These are phyloP conservation scores for Entomortierella chlamydospora DNA, from an alignment of 192 early-diverging fungal species.

Conservation along the genomic window DNA sequence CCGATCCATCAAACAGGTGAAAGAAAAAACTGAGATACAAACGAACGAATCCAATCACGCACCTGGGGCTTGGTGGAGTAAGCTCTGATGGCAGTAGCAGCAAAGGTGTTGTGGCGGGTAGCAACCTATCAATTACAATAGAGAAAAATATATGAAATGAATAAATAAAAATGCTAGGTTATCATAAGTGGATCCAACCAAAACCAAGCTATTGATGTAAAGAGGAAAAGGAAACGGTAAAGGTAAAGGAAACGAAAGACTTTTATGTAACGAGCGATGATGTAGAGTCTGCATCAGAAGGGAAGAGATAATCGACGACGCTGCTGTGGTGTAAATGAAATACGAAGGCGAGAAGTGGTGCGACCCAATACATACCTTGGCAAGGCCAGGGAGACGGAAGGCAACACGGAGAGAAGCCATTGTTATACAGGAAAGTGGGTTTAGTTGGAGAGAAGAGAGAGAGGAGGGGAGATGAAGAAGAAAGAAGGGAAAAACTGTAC, in stretches of 20 bases:
- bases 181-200: no score
- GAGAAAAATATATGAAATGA: neutral
- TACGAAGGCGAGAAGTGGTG: no score
- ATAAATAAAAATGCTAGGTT: no score
- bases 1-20: no score
- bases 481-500: slow-evolving; percentile 6
- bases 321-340: no score
- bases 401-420: slow-evolving; percentile 55
- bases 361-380: slow-evolving; percentile 29
- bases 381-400: slow-evolving; percentile 54
- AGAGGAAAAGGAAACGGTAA: no score
- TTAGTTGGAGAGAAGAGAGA: neutral
- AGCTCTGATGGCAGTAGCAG: slow-evolving; percentile 52
- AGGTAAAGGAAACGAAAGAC: no score
- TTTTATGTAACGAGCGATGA: neutral
- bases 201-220: no score
- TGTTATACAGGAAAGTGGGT: neutral
- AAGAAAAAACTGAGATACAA: no score
- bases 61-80: slow-evolving; percentile 67
- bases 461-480: slow-evolving; percentile 1
- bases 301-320: no score
- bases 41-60: slow-evolving; percentile 9
- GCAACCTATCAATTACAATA: slow-evolving; percentile 34
- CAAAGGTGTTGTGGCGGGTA: slow-evolving; percentile 56
- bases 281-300: no score